Evolutionary conservation across 495 filamentous ascomycete genomes (phyloP).

Genomic region (Xanthoparmelia taractica): DNA sequence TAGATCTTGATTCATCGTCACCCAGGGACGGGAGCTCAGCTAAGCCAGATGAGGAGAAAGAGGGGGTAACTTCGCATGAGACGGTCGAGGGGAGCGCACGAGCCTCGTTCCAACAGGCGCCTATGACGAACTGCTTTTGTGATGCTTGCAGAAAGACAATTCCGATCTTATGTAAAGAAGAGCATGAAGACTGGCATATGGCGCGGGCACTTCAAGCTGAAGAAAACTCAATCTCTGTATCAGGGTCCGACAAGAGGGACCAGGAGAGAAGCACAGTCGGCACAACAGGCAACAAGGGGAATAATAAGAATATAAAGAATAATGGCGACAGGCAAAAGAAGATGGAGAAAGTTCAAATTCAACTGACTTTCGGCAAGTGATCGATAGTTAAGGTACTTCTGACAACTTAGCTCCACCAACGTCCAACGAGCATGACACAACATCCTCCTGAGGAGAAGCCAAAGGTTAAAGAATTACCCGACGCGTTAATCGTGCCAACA

Average conservation of each 20-base stretch:
- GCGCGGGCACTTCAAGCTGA: slow-evolving; percentile 75
- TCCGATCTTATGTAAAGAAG: slow-evolving; percentile 50
- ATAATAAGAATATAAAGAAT: slow-evolving; percentile 27
- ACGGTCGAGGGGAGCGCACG: not conserved
- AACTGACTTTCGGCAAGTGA: slow-evolving; percentile 56
- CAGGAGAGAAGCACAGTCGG: too few species aligned
- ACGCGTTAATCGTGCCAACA: too few species aligned
- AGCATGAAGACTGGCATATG: slow-evolving; percentile 94
- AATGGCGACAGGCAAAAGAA: slow-evolving; percentile 30
- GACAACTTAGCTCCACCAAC: not conserved
- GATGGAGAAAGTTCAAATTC: slow-evolving; percentile 70
- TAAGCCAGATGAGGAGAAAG: not conserved
- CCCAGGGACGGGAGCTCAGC: not conserved
- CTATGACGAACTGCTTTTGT: slow-evolving; percentile 51
- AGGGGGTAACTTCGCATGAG: not conserved
- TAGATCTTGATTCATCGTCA: not conserved
- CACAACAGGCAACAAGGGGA: too few species aligned
- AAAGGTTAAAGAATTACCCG: too few species aligned
- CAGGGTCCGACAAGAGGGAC: slow-evolving; percentile 10
- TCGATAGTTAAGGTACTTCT: not conserved
- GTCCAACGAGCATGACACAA: too few species aligned
- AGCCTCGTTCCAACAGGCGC: slow-evolving; percentile 28
- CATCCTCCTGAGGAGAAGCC: too few species aligned
- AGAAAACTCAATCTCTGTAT: slow-evolving; percentile 34
- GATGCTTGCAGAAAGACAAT: slow-evolving; percentile 55